Base-by-base conservation (phyloP, 2,329 filamentous ascomycete species). In the Botryotinia globosa region DNA sequence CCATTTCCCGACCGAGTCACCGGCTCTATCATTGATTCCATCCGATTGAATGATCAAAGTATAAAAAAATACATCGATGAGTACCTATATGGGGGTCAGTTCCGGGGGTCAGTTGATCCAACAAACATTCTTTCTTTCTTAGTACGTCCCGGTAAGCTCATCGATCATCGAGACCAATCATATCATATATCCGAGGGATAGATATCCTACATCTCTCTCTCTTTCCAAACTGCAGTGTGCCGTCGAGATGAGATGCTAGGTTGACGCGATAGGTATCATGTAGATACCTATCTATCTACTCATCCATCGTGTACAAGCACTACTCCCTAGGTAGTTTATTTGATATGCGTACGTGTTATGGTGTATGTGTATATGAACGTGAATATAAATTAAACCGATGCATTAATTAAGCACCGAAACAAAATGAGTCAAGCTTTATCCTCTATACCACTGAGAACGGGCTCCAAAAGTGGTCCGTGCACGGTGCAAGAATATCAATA, bases 1-100 rank as follows among this genome's bases (percentile, higher is more conserved):
- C 45, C 10, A n/a, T 29, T 12, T 63, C 5, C 48, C 45, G 59
- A 71, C 69, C 69, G 69, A 65, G 59, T 71, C 69, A 71, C 69
- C 69, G 61, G 69, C 61, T 71, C 34, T 20, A 4, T 20, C 22
- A 44, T 22, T 9, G 22, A 66, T 58, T 18, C 45, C 37, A 66
- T 71, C 61, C 69, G 69, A 71, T 71, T 66, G 64, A 67, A 32
- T 65, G 44, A 64, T 34, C 44, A n/a, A 70, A 58, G 20, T 39
- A 22, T n/a, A 39, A 8, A 22, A 39, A 58, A 54, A 58, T 25
- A 39, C 42, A 61, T 61, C 25, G 8, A 20, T 34, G 9, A 37
- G 39, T 61, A n/a, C n/a, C n/a, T n/a, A n/a, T n/a, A 69, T 42
- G 29, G 39, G 54, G 67, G 9, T 51, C 48, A 54, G 12, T 54